These are phyloP conservation scores for Hypseocharis bilobata DNA, from an alignment of 441 rosid genomes.

Conservation along the genomic window DNA sequence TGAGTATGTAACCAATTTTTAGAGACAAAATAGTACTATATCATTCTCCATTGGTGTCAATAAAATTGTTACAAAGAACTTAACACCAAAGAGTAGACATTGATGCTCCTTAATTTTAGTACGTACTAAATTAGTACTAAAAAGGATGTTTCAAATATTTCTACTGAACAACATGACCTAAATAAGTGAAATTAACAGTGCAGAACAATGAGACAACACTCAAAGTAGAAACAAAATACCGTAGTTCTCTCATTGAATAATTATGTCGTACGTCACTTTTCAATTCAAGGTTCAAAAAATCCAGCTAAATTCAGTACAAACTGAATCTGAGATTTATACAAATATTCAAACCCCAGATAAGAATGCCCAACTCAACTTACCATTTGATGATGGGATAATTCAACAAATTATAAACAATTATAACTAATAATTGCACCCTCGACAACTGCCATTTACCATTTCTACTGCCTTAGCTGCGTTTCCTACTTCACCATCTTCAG, in stretches of 20 bases:
- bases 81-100: too few species aligned
- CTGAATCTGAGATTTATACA: conserved; percentile 40
- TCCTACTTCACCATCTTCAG: conserved; percentile 18
- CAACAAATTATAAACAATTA: conserved; percentile 19
- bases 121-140: too few species aligned
- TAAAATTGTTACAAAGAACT: too few species aligned
- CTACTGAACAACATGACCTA: too few species aligned
- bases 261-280: neutral
- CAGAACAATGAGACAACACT: too few species aligned
- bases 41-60: too few species aligned
- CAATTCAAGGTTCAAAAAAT: neutral
- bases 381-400: conserved; percentile 24
- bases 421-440: conserved; percentile 11
- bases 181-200: too few species aligned
- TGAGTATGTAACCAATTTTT: too few species aligned
- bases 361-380: conserved; percentile 18
- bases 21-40: too few species aligned
- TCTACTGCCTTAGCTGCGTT: conserved; percentile 25
- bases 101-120: too few species aligned
- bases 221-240: too few species aligned
- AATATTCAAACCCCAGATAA: conserved; percentile 45
- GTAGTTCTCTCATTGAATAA: neutral
- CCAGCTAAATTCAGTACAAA: conserved; percentile 24
- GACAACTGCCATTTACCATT: conserved; percentile 20
- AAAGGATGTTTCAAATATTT: too few species aligned